These are phyloP conservation scores for Eucalyptus pumila DNA, from an alignment of 345 rosid species.

Conservation along the genomic window DNA sequence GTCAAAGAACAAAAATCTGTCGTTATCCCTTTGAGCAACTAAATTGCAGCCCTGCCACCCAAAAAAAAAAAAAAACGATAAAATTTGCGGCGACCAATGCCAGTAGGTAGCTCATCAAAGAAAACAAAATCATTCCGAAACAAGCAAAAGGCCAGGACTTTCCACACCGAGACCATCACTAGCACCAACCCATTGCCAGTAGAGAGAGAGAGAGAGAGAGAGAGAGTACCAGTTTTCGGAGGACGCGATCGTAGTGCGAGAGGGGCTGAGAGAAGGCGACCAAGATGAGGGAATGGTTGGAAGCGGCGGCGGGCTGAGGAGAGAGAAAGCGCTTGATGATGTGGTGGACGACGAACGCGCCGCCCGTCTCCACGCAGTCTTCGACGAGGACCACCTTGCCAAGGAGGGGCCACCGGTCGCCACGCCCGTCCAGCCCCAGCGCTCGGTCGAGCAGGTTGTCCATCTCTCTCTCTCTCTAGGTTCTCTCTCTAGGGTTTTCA, in stretches of 20 bases:
- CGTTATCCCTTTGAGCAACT: constrained; percentile 35
- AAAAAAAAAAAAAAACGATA: neutral
- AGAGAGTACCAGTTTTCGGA: constrained; percentile 56
- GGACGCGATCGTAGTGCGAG: constrained; percentile 82
- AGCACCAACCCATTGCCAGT: neutral
- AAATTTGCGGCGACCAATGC: neutral
- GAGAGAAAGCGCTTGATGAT: constrained; percentile 60
- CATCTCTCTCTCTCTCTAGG: neutral
- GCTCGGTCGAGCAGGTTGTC: constrained; percentile 60
- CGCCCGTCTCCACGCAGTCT: constrained; percentile 84
- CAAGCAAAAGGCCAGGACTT: neutral
- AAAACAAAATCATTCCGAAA: neutral
- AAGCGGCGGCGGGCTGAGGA: constrained; percentile 15
- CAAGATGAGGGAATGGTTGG: constrained; percentile 25
- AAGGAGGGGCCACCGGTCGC: constrained; percentile 25
- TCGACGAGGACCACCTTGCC: constrained; percentile 47
- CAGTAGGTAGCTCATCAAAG: neutral
- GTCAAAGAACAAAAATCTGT: constrained; percentile 61
- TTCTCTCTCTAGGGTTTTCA: neutral
- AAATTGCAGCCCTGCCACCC: constrained; percentile 70
- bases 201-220: neutral
- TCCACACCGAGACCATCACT: neutral
- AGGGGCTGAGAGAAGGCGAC: constrained; percentile 72
- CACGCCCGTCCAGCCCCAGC: constrained; percentile 35
- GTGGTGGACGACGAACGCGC: constrained; percentile 71